Evolutionary conservation across 495 filamentous ascomycete genomes (phyloP), one percentile per base, ranked within the genome.

Genomic region (Xylaria cubensis): DNA sequence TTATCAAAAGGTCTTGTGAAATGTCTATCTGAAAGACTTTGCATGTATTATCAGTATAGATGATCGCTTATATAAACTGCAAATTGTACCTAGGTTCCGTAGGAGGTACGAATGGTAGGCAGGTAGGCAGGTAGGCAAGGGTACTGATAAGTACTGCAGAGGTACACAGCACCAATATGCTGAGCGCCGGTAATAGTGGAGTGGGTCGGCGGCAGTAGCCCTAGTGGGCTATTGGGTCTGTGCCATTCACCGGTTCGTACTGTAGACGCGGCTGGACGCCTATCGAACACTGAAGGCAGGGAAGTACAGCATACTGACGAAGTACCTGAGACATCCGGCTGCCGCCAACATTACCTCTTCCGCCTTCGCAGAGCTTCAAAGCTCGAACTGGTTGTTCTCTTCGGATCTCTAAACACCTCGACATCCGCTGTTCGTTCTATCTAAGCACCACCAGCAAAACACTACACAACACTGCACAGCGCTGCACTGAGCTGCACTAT

Each of bases 401-500:
- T 39, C 24, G 6, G 62, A 42, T 34, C 41, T 65, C 63, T 65
- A 29, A 10, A 56, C 66, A 58, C 59, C 41, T 42, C 36, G 68
- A 50, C 68, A 50, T 71, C 59, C 15, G 46, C 46, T 64, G 50
- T 65, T 29, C 61, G 59, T 24, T 34, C 61, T 46, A 62, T 46
- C 46, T 55, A 13, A 55, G n/a, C 29, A 55, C 32, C 55, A 26
- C 26, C 64, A 56, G 9, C 53, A 58, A 56, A 64, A 58, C 44
- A 53, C 65, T 29, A 3, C 42, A 42, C 58, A 26, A 44, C 67
- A 17, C 29, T 19, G 24, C 36, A 50, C 53, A 21, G 34, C 68
- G 36, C 24, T 8, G 34, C 34, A 8, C 34, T 36, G 34, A 5
- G 7, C 50, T 4, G 9, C 29, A 39, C 26, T 29, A 29, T 29